Percentiles rank a stretch among this genome's conserved stretches.
These are phyloP conservation scores for Nigrospora osmanthi DNA, from an alignment of 2,329 filamentous ascomycete genomes.

Conservation along the genomic window DNA sequence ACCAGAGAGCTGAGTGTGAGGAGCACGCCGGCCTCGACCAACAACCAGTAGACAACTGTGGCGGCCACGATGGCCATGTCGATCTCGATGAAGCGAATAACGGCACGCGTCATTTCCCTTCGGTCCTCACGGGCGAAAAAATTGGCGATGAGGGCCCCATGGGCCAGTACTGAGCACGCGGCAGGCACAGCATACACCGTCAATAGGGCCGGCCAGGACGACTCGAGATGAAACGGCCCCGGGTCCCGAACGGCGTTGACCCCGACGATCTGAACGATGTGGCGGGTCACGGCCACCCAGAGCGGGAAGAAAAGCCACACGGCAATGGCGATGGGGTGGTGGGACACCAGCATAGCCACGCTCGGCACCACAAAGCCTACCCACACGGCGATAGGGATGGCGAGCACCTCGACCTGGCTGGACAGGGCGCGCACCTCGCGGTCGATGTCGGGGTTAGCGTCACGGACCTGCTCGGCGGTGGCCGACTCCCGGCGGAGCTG, in stretches of 20 bases:
- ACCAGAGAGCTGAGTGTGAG: conserved; percentile 16
- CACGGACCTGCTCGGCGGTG: conserved; percentile 10
- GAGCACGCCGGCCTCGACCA: conserved; percentile 40
- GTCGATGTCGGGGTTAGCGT: conserved; percentile 19
- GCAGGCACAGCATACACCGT: conserved; percentile 38
- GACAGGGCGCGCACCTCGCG: conserved; percentile 26
- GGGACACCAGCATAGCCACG: conserved; percentile 34
- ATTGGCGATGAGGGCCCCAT: conserved; percentile 32
- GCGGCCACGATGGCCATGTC: conserved; percentile 34
- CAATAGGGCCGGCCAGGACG: conserved; percentile 25
- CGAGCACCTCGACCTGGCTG: conserved; percentile 44
- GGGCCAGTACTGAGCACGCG: conserved; percentile 31
- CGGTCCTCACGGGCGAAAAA: conserved; percentile 34
- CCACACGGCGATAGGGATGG: conserved; percentile 41
- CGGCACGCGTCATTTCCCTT: conserved; percentile 40
- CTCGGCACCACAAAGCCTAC: conserved; percentile 40
- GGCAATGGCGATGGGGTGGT: conserved; percentile 26
- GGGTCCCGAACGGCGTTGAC: conserved; percentile 16
- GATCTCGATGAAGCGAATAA: conserved; percentile 36
- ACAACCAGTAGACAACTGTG: conserved; percentile 45
- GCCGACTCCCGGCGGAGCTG: conserved; percentile 14
- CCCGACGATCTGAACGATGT: conserved; percentile 18
- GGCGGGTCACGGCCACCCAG: conserved; percentile 36
- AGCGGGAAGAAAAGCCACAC: conserved; percentile 46
- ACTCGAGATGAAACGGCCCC: conserved; percentile 33